Base-by-base conservation (phyloP, 2,329 filamentous ascomycete genomes). In the Calonectria naviculata region DNA sequence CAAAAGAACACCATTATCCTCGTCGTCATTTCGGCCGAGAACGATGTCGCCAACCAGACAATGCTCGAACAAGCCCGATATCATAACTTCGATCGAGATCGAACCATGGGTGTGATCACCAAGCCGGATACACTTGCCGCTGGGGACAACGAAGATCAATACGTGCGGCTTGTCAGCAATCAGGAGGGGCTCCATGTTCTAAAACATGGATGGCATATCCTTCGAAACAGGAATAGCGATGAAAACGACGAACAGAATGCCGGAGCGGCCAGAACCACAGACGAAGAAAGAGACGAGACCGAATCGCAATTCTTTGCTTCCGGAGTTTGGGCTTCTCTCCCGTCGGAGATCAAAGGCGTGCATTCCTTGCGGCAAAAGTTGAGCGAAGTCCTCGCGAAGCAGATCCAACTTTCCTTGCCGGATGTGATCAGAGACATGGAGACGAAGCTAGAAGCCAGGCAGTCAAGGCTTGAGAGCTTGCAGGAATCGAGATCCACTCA, bases 191-290 rank as follows among this genome's bases (percentile, higher is more conserved):
- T 69, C 1, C 72, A 82, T 21, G 75, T 75, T 12, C 67, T 83
- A 1, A 75, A 81, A 36, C 81, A 85, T 0, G 87, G 87, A 0
- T 90, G 87, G 87, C 86, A 90, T 71, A 82, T 89, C 29, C 70
- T 90, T 15, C 85, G 84, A 47, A 90, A 90, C 70, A 79, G 83
- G 8, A 74, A 72, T 4, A 81, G 84, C 15, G 71, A 75, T 5
- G 76, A 82, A 41, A 70, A 71, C 72, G 74, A 75, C 77, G 34
- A 68, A 6, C 17, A 9, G 26, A 36, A 68, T 3, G 4, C 19
- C 0, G 41, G 19, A 2, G 10, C 12, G 17, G 4, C 26, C 17
- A 31, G 41, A 8, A 21, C 28, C 4, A 46, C 58, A 15, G 21
- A 62, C 21, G 24, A 42, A 34, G 31, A 65, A 5, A 78, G 82